phyloP scores from a whole-genome alignment of 768 basidiomycete genomes.

The Suillus brevipes region DNA sequence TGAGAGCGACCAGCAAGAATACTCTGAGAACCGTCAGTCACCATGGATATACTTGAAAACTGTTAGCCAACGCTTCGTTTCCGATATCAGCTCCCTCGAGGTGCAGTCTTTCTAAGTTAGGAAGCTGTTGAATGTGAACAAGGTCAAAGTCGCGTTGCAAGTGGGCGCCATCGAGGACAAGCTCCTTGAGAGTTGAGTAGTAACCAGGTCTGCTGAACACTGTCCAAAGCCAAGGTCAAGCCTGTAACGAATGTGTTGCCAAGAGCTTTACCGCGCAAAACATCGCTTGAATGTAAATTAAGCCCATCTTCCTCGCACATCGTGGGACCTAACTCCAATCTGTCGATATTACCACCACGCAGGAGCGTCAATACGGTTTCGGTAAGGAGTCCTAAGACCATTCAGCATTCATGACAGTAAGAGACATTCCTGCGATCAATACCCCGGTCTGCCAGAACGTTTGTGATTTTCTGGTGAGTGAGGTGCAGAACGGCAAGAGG shows the following conservation, averaged over 20 bases:
- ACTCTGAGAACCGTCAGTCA: constrained; percentile 39
- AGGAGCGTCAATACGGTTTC: constrained; percentile 44
- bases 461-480: constrained; percentile 43
- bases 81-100: constrained; percentile 56
- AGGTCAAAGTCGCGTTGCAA: constrained; percentile 50
- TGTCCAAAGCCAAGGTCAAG: constrained; percentile 22
- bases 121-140: constrained; percentile 53
- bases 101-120: constrained; percentile 45
- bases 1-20: constrained; percentile 57
- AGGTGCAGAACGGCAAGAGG: constrained; percentile 5
- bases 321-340: constrained; percentile 48
- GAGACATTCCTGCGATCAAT: constrained; percentile 28
- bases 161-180: constrained; percentile 48
- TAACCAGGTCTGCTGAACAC: constrained; percentile 52
- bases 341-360: constrained; percentile 45
- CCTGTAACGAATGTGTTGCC: constrained; percentile 6
- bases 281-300: constrained; percentile 44
- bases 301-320: constrained; percentile 49
- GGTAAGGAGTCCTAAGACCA: constrained; percentile 47
- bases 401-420: constrained; percentile 28
- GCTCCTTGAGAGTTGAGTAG: constrained; percentile 49
- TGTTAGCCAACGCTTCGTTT: constrained; percentile 55
- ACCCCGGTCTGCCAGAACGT: constrained; percentile 29
- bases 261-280: constrained; percentile 41
- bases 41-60: not conserved